Evolutionary conservation across 2,329 filamentous ascomycete genomes (phyloP), one percentile per base, ranked within the genome.

Genomic region (Clarireedia hainanense): DNA sequence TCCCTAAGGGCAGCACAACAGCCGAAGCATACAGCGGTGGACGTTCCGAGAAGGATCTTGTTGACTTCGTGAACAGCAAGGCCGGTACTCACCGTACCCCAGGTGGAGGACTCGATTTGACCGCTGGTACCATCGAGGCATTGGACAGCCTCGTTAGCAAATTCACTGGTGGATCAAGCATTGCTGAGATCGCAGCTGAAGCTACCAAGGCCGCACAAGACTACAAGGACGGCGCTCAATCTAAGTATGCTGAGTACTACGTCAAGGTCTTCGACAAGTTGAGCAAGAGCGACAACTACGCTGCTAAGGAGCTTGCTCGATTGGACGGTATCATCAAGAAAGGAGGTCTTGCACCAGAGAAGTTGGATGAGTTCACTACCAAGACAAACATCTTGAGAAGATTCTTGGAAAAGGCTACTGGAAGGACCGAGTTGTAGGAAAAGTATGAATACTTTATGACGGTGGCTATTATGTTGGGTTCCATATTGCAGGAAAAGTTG

Each of bases 171-270:
- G 73, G 77, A 50, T 75, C 75, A 58, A 67, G 67, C 50, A 73
- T 89, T 55, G 76, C 81, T 46, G 82, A 86, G 61, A 80, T 90
- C 23, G 77, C 82, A 36, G 78, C 78, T 45, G 86, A 95, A 73
- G 78, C 88, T 52, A 85, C 86, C 76, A 86, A 86, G 75, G 81
- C 83, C 59, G 85, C 85, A 23, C 79, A 80, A 64, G 76, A 73
- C 51, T 71, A 94, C 52, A 81, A 86, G 74, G 84, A 80, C 52
- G 71, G 75, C 59, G 76, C 75, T 12, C 76, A 83, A 72, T 73
- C 86, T 72, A 89, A 89, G 77, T 95, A 92, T 69, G 89, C 89
- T 47, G 81, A 91, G 74, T 99, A 99, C 81, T 97, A 99, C 73
- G 78, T 94, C 71, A 89, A 89, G 71, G 91, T 95, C 54, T 87